Percentiles rank a stretch among this genome's conserved stretches.
phyloP scores from a whole-genome alignment of 2,329 filamentous ascomycete species.

The Colletotrichum plurivorum region DNA sequence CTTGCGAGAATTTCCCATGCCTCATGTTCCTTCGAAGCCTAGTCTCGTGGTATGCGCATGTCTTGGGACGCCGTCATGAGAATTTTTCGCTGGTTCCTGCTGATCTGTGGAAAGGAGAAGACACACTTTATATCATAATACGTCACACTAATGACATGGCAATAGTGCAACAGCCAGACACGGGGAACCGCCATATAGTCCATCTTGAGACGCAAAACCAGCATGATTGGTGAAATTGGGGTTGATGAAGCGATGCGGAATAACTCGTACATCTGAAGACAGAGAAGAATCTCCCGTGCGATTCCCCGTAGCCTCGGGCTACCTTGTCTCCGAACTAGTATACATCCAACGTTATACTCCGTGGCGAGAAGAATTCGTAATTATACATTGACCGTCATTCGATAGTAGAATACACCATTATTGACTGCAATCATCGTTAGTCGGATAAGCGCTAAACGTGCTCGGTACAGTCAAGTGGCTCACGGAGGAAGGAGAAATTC shows the following conservation, averaged over 20 bases:
- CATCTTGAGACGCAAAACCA: background rate
- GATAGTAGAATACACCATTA: constrained; percentile 25
- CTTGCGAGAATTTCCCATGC: no score
- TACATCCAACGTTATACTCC: constrained; percentile 36
- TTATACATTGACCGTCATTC: constrained; percentile 35
- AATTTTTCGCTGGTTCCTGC: no score
- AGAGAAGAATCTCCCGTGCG: constrained; percentile 19
- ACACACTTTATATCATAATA: no score
- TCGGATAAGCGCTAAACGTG: background rate
- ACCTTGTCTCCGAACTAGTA: constrained; percentile 34
- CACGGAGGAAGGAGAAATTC: constrained; percentile 78
- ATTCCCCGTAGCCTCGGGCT: constrained; percentile 32
- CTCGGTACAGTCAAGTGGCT: constrained; percentile 44
- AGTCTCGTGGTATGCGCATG: no score
- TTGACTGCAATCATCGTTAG: constrained; percentile 20
- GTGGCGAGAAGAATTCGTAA: constrained; percentile 35
- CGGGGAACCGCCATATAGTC: background rate
- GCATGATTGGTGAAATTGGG: constrained; percentile 14
- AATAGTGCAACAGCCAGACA: no score
- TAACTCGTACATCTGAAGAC: constrained; percentile 13
- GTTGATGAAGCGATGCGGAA: constrained; percentile 26
- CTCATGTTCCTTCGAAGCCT: no score
- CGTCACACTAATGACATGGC: no score
- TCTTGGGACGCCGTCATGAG: no score
- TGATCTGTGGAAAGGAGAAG: no score